A percentile compares a stretch with the other conserved stretches of the same genome.
These are phyloP conservation scores for Rubus idaeus DNA, from an alignment of 306 rosid species.

Conservation along the genomic window DNA sequence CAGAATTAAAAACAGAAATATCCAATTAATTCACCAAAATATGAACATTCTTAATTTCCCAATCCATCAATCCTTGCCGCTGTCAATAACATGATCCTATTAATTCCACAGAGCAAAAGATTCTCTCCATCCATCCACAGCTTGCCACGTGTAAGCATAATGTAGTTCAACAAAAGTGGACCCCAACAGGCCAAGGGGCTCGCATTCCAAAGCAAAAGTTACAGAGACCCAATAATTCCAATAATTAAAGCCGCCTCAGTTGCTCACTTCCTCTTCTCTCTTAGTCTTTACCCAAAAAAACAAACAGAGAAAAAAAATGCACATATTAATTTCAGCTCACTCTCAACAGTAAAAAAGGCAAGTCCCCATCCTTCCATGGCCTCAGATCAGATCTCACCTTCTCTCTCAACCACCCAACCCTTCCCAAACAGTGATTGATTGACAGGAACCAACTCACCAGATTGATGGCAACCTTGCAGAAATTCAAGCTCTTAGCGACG, in stretches of 20 bases:
- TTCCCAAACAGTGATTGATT: not conserved
- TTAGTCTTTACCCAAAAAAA: no score
- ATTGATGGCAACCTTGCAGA: slow-evolving; percentile 61
- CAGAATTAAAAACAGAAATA: not conserved
- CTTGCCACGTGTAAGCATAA: slow-evolving; percentile 32
- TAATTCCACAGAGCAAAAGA: not conserved
- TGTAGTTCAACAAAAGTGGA: not conserved
- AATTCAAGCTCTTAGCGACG: slow-evolving; percentile 82
- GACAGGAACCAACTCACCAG: no score
- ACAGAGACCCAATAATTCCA: not conserved
- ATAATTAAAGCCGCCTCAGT: slow-evolving; percentile 1
- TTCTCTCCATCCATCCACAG: not conserved
- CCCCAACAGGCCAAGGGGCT: not conserved
- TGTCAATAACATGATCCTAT: not conserved
- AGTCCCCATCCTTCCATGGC: slow-evolving; percentile 24
- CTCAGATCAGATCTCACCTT: slow-evolving; percentile 52
- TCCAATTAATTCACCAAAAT: not conserved
- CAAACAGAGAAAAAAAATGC: no score
- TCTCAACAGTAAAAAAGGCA: slow-evolving; percentile 25
- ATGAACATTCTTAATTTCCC: not conserved
- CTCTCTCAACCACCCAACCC: slow-evolving; percentile 35
- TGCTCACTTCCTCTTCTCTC: slow-evolving; percentile 10
- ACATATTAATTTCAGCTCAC: not conserved
- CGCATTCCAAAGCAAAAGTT: slow-evolving; percentile 4
- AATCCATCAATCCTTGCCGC: not conserved